Conservation (phyloP, 192 early-diverging fungal species). For the Umbelopsis ramanniana region DNA sequence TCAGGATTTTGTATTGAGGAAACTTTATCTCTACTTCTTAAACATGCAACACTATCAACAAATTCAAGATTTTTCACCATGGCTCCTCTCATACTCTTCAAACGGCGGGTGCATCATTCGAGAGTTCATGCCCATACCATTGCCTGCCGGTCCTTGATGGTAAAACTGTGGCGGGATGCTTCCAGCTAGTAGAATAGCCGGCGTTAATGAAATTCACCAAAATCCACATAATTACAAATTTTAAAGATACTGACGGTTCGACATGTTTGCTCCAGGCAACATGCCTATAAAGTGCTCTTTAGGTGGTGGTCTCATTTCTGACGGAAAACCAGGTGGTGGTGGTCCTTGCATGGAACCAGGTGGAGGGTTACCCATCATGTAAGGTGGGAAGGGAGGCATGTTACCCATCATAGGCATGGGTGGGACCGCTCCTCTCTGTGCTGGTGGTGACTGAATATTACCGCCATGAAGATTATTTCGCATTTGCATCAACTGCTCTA, state of each 20-base stretch:
- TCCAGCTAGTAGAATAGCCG: not conserved
- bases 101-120: constrained; percentile 9
- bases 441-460: not conserved
- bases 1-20: not conserved
- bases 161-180: not conserved
- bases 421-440: not conserved
- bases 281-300: constrained; percentile 20
- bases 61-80: constrained; percentile 10
- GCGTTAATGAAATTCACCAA: not conserved
- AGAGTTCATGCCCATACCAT: constrained; percentile 17
- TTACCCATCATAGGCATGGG: constrained; percentile 20
- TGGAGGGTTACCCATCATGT: constrained; percentile 3
- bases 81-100: not conserved
- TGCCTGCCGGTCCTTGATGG: constrained; percentile 13
- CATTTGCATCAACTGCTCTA: constrained; percentile 18
- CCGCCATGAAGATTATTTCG: not conserved
- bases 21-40: not conserved
- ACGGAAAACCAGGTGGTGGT: not conserved
- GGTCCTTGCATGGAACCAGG: constrained; percentile 19
- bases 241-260: not conserved
- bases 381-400: constrained; percentile 17
- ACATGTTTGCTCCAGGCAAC: constrained; percentile 22
- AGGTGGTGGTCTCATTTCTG: constrained; percentile 12
- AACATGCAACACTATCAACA: not conserved
- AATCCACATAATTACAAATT: not conserved